Evolutionary conservation across 1,284 basidiomycete genomes (phyloP), one percentile per base, ranked within the genome.

Genomic region (Sparassis latifolia): DNA sequence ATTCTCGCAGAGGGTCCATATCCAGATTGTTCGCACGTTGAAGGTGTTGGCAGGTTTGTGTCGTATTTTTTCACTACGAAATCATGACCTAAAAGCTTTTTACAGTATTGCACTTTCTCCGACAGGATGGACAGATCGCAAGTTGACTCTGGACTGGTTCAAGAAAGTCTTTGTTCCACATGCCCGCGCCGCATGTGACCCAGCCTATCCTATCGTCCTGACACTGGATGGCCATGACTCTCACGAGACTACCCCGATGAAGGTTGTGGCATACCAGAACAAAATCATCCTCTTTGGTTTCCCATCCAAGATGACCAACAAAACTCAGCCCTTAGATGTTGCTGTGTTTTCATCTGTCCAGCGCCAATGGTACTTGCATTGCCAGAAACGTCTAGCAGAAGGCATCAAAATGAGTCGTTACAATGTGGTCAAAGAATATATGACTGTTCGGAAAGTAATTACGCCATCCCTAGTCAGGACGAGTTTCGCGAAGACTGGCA

Each of bases 351-450:
- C 7, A 37, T 12, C 35, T 37, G 12, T 37, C 7, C 7, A 7
- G 35, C 1, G 12, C 7, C 6, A 37, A 12, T 37, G 12, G 7
- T 7, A 6, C 35, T 6, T 1, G 12, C 35, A 12, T 7, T 37
- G 35, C 35, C 7, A 37, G 35, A 7, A 6, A 6, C 1, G 6
- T 37, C 7, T 37, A 6, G 35, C 20, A 37, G 35, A 37, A 37
- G 7, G 35, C 35, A 37, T 12, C 6, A 37, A 6, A 12, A 7
- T 12, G 35, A 7, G 35, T 37, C n/a, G 39, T 9, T 43, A 42
- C 29, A 35, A 48, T 33, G 10, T 59, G 28, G 38, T 59, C 27
- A 39, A 35, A 7, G 52, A 57, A 39, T 59, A 59, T 41, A 38
- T 57, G 40, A 9, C 12, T 9, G 54, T 52, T 3, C 49, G 55